phyloP scores from a whole-genome alignment of 2,329 filamentous ascomycete genomes.

The Xylaria sp. region DNA sequence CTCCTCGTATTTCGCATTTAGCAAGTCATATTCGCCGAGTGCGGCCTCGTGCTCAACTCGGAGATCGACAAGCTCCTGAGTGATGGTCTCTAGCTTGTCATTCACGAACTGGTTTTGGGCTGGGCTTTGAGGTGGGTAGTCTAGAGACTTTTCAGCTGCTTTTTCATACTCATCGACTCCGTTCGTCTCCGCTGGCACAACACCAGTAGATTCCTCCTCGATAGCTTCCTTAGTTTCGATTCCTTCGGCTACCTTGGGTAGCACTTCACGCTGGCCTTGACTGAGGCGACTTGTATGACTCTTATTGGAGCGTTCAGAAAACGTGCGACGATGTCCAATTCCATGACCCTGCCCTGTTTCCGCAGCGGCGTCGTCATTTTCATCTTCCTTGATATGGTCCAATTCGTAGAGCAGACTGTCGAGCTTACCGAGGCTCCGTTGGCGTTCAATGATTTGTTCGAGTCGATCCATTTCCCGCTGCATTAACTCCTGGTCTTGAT shows the following conservation, averaged over 20 bases:
- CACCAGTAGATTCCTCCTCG: constrained; percentile 47
- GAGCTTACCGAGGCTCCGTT: constrained; percentile 92
- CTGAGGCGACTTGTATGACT: constrained; percentile 66
- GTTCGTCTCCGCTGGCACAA: constrained; percentile 30
- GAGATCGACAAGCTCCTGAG: constrained; percentile 90
- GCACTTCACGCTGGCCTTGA: constrained; percentile 62
- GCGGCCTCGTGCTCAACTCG: constrained; percentile 90
- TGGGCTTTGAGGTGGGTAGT: constrained; percentile 70
- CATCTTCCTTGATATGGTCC: constrained; percentile 77
- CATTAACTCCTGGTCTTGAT: constrained; percentile 97
- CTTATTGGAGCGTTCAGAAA: constrained; percentile 64
- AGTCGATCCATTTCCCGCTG: constrained; percentile 94
- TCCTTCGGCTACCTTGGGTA: constrained; percentile 63
- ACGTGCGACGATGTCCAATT: constrained; percentile 57
- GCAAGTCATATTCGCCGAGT: constrained; percentile 80
- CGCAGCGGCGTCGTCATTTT: constrained; percentile 48
- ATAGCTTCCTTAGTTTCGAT: constrained; percentile 38
- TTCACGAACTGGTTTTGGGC: constrained; percentile 87
- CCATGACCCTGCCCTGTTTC: constrained; percentile 54
- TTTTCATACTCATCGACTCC: constrained; percentile 28
- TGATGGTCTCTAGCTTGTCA: constrained; percentile 91
- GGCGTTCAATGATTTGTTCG: constrained; percentile 94
- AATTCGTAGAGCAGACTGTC: constrained; percentile 93
- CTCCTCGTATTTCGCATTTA: constrained; percentile 91
- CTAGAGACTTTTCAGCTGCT: constrained; percentile 30